A percentile compares a stretch with the other conserved stretches of the same genome.
These are phyloP conservation scores for Erodium trifolium DNA, from an alignment of 441 rosid species.

Conservation along the genomic window DNA sequence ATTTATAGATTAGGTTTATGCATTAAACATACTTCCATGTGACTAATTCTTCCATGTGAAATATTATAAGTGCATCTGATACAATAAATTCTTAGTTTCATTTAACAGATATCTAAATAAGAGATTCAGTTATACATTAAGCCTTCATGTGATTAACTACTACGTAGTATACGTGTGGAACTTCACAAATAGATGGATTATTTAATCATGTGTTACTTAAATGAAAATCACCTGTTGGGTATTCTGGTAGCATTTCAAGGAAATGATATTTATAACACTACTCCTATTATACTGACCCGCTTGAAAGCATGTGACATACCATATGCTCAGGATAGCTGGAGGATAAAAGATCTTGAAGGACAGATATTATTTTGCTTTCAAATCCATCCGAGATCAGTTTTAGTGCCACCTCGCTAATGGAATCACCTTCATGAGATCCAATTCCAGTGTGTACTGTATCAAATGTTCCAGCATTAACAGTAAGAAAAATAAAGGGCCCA, in stretches of 20 bases:
- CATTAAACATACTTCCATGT: background rate
- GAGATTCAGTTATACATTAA: background rate
- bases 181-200: background rate
- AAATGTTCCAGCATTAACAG: constrained; percentile 15
- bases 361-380: constrained; percentile 52
- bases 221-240: background rate
- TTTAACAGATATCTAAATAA: background rate
- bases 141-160: background rate
- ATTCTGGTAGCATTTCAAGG: background rate
- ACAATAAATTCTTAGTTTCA: background rate
- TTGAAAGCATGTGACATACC: constrained; percentile 33
- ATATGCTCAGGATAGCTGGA: constrained; percentile 58
- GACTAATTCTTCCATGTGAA: constrained; percentile 3
- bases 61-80: background rate
- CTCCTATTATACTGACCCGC: background rate
- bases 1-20: background rate
- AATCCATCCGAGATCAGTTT: constrained; percentile 80
- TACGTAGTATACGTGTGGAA: background rate
- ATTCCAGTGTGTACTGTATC: constrained; percentile 53
- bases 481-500: constrained; percentile 4
- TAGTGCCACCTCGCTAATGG: constrained; percentile 38
- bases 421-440: constrained; percentile 38
- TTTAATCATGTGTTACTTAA: background rate
- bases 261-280: background rate
- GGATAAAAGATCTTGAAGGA: constrained; percentile 50